Evolutionary conservation across 2,329 filamentous ascomycete species (phyloP).

Genomic region (Diaporthe longicolla): DNA sequence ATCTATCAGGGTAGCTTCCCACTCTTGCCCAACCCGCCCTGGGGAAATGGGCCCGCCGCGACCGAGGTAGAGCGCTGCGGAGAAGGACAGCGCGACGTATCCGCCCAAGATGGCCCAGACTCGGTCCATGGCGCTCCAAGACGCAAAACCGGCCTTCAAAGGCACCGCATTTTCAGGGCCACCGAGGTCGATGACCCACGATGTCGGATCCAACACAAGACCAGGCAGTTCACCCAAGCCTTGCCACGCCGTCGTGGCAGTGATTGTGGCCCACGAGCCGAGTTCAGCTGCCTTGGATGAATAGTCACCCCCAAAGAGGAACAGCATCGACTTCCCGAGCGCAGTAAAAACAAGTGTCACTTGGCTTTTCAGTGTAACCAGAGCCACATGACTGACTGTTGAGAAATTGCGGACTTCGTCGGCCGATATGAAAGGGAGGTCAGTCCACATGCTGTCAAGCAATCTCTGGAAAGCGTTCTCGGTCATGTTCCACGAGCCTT

Average conservation of each 20-base stretch:
- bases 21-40: conserved; percentile 68
- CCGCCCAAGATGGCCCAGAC: conserved; percentile 83
- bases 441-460: conserved; percentile 63
- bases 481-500: conserved; percentile 58
- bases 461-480: conserved; percentile 62
- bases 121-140: conserved; percentile 77
- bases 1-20: conserved; percentile 86
- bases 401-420: conserved; percentile 83
- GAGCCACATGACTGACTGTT: conserved; percentile 79
- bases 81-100: conserved; percentile 81
- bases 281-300: conserved; percentile 48
- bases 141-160: conserved; percentile 71
- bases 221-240: conserved; percentile 52
- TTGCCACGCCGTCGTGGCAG: conserved; percentile 43
- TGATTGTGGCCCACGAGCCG: conserved; percentile 43
- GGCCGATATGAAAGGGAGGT: conserved; percentile 64
- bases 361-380: conserved; percentile 71
- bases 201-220: conserved; percentile 61
- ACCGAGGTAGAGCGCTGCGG: conserved; percentile 85
- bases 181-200: conserved; percentile 72
- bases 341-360: conserved; percentile 58
- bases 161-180: conserved; percentile 54
- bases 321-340: conserved; percentile 56
- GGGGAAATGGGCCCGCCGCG: conserved; percentile 78
- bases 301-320: conserved; percentile 62